Conservation (phyloP, 768 basidiomycete species). For the Galerina marginata region DNA sequence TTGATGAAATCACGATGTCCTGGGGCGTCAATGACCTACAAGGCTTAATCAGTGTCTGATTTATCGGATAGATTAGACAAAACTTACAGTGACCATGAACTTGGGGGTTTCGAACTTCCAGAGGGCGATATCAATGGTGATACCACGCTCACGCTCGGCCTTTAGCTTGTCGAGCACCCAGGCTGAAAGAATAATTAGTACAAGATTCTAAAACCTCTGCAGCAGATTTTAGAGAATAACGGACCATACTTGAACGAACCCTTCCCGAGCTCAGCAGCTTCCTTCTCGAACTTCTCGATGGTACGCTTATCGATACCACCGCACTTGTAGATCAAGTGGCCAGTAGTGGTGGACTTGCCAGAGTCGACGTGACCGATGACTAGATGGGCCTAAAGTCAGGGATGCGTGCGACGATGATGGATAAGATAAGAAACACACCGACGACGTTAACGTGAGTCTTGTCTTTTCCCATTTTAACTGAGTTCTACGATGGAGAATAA, state of each 20-base stretch:
- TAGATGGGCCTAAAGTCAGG: slow-evolving; percentile 43
- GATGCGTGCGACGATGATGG: slow-evolving; percentile 20
- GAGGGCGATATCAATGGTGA: slow-evolving; percentile 99
- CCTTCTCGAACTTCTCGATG: slow-evolving; percentile 99
- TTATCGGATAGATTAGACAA: slow-evolving; percentile 9
- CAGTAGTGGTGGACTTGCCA: slow-evolving; percentile 99
- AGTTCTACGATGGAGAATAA: slow-evolving; percentile 44
- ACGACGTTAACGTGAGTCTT: slow-evolving; percentile 98
- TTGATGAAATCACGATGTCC: slow-evolving; percentile 99
- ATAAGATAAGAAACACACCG: slow-evolving; percentile 57
- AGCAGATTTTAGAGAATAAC: slow-evolving; percentile 31
- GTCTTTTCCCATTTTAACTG: slow-evolving; percentile 91
- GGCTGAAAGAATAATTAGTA: slow-evolving; percentile 54
- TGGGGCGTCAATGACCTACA: slow-evolving; percentile 96
- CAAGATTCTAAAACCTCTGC: slow-evolving; percentile 20
- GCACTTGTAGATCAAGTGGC: slow-evolving; percentile 99
- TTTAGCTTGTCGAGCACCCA: slow-evolving; percentile 99
- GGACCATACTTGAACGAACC: slow-evolving; percentile 97
- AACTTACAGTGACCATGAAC: slow-evolving; percentile 86
- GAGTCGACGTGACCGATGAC: slow-evolving; percentile 99
- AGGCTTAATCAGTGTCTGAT: slow-evolving; percentile 25
- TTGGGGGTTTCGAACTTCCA: slow-evolving; percentile 99
- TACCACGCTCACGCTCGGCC: slow-evolving; percentile 99
- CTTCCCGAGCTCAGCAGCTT: slow-evolving; percentile 99
- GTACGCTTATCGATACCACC: slow-evolving; percentile 99